These are phyloP conservation scores for Eremochloa ophiuroides DNA, from an alignment of 176 grass and related monocot genomes.

Conservation along the genomic window DNA sequence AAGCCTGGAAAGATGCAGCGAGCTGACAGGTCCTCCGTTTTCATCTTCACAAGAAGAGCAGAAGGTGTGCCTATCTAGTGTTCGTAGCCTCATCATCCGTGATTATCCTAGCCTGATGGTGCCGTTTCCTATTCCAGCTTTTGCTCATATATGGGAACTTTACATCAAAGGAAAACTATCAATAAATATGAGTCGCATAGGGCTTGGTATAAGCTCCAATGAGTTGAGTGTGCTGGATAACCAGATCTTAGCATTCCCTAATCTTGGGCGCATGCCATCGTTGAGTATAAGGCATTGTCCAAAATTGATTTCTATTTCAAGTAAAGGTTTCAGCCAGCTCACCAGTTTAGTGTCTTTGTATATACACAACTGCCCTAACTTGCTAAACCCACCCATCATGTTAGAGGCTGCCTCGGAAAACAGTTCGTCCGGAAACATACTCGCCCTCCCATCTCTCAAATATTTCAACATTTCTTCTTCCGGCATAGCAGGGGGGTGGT, in stretches of 20 bases:
- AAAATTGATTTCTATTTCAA: not conserved
- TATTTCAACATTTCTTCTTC: not conserved
- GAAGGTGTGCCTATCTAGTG: too few species aligned
- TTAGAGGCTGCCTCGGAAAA: not conserved
- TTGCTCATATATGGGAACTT: too few species aligned
- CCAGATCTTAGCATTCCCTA: too few species aligned
- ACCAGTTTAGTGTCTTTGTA: not conserved
- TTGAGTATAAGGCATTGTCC: not conserved
- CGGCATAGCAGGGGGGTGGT: not conserved
- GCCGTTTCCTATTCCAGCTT: too few species aligned
- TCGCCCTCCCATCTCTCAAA: not conserved
- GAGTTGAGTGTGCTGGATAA: not conserved
- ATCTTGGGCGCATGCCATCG: not conserved
- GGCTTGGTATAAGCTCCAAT: too few species aligned
- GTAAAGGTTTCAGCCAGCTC: not conserved
- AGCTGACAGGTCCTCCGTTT: too few species aligned
- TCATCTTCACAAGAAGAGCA: too few species aligned
- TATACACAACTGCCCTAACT: not conserved
- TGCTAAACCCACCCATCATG: not conserved
- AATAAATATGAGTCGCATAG: too few species aligned
- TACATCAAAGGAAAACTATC: not conserved
- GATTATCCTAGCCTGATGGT: too few species aligned
- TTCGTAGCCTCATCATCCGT: too few species aligned
- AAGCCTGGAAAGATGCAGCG: too few species aligned
- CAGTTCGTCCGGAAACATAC: not conserved